phyloP scores from a whole-genome alignment of 1,284 basidiomycete species.

The Apiotrichum laibachii region DNA sequence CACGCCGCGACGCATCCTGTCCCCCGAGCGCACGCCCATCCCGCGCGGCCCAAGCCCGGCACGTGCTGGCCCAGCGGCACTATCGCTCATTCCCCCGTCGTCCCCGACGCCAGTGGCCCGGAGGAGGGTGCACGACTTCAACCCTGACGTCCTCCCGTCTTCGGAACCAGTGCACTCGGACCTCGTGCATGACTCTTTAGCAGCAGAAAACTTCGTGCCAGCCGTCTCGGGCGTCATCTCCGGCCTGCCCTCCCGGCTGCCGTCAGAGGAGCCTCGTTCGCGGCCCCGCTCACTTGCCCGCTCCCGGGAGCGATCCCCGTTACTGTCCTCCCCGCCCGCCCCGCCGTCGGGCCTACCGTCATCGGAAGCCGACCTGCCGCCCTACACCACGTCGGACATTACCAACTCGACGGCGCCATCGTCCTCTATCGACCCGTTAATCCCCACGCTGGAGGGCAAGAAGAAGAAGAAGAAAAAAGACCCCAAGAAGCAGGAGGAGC shows the following conservation, averaged over 20 bases:
- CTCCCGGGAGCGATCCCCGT: background rate
- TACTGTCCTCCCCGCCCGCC: conserved; percentile 2
- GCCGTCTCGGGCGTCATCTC: background rate
- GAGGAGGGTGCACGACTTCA: conserved; percentile 6
- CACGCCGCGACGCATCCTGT: background rate
- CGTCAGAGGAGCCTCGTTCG: background rate
- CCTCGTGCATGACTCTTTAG: too few species aligned
- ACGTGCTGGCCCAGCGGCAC: background rate
- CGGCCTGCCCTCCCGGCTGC: background rate
- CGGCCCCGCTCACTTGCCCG: background rate
- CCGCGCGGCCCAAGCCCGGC: conserved; percentile 8
- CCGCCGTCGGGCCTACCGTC: background rate
- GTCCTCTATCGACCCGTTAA: conserved; percentile 17
- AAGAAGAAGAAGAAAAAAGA: conserved; percentile 24
- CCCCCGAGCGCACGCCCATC: conserved; percentile 10
- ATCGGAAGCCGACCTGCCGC: background rate
- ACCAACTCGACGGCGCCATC: conserved; percentile 2
- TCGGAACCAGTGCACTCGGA: conserved; percentile 3
- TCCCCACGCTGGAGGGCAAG: conserved; percentile 16
- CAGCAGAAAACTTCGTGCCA: too few species aligned
- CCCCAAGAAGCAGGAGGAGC: conserved; percentile 32
- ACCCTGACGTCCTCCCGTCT: conserved; percentile 9
- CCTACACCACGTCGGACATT: background rate
- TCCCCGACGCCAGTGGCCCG: conserved; percentile 16
- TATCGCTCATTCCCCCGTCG: conserved; percentile 12